Evolutionary conservation across 768 basidiomycete genomes (phyloP).

Genomic region (Pleurotus pulmonarius): DNA sequence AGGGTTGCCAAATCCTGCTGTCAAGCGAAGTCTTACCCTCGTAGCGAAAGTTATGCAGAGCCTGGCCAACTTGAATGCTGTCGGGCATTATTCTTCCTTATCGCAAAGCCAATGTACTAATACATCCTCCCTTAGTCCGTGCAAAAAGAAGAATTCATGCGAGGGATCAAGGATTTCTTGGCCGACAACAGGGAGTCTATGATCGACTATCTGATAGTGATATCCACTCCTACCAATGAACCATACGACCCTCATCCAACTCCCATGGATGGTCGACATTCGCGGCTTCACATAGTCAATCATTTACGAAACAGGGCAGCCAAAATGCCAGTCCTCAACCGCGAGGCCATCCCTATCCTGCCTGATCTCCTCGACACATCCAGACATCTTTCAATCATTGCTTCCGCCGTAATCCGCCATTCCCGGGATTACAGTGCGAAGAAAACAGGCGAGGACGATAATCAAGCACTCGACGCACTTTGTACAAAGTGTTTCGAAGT

Average conservation of each 20-base stretch:
- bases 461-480: constrained; percentile 48
- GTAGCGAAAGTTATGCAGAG: constrained; percentile 90
- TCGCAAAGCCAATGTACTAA: not conserved
- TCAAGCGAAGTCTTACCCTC: constrained; percentile 78
- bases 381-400: constrained; percentile 71
- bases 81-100: constrained; percentile 26
- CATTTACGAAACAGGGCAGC: constrained; percentile 54
- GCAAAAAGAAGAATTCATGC: constrained; percentile 82
- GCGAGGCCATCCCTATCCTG: constrained; percentile 68
- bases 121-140: constrained; percentile 35
- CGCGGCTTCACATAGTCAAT: constrained; percentile 50
- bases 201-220: constrained; percentile 72
- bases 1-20: constrained; percentile 65
- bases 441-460: constrained; percentile 29
- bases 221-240: constrained; percentile 55
- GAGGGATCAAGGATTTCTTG: constrained; percentile 71
- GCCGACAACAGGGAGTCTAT: constrained; percentile 61
- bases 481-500: constrained; percentile 62
- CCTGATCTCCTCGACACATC: constrained; percentile 78
- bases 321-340: constrained; percentile 52
- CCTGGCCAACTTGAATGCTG: constrained; percentile 78
- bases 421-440: constrained; percentile 39
- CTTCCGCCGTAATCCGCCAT: constrained; percentile 71
- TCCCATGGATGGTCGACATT: constrained; percentile 37
- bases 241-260: constrained; percentile 20